Percentiles rank a stretch among this genome's conserved stretches.
These are phyloP conservation scores for Globisporangium orthogonon DNA, from an alignment of 352 stramenopile species.

Conservation along the genomic window DNA sequence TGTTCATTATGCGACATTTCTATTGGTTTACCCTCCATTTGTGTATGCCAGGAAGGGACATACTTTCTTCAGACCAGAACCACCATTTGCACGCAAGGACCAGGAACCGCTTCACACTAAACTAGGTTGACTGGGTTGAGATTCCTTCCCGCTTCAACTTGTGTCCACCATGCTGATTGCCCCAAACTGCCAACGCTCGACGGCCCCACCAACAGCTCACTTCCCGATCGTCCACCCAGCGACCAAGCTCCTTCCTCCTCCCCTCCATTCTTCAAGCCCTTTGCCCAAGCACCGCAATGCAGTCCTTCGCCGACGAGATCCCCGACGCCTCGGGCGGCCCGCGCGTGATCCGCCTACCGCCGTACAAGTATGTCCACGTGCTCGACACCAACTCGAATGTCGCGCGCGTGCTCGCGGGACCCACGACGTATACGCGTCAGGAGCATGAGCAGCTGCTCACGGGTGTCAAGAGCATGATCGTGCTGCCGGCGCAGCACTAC, in stretches of 20 bases:
- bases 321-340: conserved; percentile 27
- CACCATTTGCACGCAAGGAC: too few species aligned
- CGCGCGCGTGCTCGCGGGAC: conserved; percentile 65
- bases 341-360: conserved; percentile 65
- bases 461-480: conserved; percentile 62
- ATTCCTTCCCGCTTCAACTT: too few species aligned
- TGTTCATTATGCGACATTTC: not conserved
- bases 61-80: too few species aligned
- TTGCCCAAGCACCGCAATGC: not conserved
- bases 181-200: too few species aligned
- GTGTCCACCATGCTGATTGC: too few species aligned
- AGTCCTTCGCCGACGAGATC: conserved; percentile 6
- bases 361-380: conserved; percentile 82
- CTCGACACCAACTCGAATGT: conserved; percentile 86
- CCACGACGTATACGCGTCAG: conserved; percentile 74
- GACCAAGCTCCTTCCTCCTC: not conserved
- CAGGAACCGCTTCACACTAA: too few species aligned
- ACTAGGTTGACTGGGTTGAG: not conserved
- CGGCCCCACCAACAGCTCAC: conserved; percentile 3
- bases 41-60: too few species aligned
- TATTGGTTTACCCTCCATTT: not conserved
- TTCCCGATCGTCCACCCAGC: conserved; percentile 5
- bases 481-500: conserved; percentile 70
- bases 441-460: conserved; percentile 75
- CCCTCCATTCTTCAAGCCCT: not conserved